Evolutionary conservation across 208 protist genomes (phyloP).

Genomic region (Trypanosoma cruzi): DNA sequence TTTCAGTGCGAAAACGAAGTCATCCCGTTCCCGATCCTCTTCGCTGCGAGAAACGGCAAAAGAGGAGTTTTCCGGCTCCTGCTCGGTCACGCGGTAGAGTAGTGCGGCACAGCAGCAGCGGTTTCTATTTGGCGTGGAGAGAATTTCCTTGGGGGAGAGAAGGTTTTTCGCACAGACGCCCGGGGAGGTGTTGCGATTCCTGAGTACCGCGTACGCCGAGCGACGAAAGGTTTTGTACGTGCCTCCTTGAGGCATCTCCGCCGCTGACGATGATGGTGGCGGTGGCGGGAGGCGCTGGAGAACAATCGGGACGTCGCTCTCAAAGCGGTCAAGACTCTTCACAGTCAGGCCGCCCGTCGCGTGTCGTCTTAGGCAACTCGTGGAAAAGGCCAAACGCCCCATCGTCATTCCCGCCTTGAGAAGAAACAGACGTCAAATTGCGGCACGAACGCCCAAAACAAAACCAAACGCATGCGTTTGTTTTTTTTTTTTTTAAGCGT

Average conservation of each 20-base stretch:
- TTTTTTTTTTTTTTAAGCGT: no score
- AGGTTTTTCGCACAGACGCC: slow-evolving; percentile 46
- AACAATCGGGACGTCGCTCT: slow-evolving; percentile 9
- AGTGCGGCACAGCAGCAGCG: slow-evolving; percentile 42
- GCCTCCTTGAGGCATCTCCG: neutral
- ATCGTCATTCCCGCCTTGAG: neutral
- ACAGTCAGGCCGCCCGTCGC: slow-evolving; percentile 9
- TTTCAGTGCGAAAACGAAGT: slow-evolving; percentile 71
- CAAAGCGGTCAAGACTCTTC: slow-evolving; percentile 36
- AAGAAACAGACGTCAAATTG: neutral
- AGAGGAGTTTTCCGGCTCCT: neutral
- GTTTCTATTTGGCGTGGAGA: slow-evolving; percentile 6
- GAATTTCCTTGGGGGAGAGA: slow-evolving; percentile 13
- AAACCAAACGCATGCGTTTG: slow-evolving; percentile 6
- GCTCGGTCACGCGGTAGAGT: slow-evolving; percentile 23
- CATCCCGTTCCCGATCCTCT: slow-evolving; percentile 39
- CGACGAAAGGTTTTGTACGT: slow-evolving; percentile 29
- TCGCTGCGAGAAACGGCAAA: slow-evolving; percentile 8
- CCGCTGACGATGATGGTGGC: neutral
- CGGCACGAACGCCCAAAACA: neutral
- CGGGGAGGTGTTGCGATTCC: slow-evolving; percentile 38
- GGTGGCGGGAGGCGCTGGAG: neutral
- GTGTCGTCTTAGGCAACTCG: slow-evolving; percentile 9
- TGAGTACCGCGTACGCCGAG: slow-evolving; percentile 71
- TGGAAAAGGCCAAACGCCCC: slow-evolving; percentile 9